phyloP scores from a whole-genome alignment of 139 green algal species.

The Asterochloris erici region DNA sequence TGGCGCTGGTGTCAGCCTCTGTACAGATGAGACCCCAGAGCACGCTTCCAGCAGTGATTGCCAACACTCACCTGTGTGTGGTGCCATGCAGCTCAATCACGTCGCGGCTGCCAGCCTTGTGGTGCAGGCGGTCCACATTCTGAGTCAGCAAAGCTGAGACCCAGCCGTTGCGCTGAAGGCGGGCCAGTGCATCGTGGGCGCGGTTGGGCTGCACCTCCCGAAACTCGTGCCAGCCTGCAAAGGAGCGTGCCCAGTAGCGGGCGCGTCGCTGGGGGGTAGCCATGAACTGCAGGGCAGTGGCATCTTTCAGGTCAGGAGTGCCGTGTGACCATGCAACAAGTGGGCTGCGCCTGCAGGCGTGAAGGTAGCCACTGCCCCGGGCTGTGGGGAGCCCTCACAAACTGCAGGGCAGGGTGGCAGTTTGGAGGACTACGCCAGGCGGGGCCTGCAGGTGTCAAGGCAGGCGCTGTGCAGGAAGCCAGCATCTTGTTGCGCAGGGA shows the following conservation, averaged over 20 bases:
- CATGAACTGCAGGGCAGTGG: constrained; percentile 72
- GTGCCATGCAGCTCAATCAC: constrained; percentile 94
- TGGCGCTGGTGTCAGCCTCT: too few species aligned
- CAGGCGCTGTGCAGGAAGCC: too few species aligned
- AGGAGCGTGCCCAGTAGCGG: constrained; percentile 89
- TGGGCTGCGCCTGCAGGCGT: too few species aligned
- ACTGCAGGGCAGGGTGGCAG: too few species aligned
- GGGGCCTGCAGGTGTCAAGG: too few species aligned
- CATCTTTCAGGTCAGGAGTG: too few species aligned
- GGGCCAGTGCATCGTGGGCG: constrained; percentile 62
- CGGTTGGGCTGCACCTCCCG: constrained; percentile 54
- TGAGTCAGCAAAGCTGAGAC: constrained; percentile 82
- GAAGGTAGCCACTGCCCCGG: too few species aligned
- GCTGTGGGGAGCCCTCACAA: too few species aligned
- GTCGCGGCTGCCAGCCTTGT: constrained; percentile 46
- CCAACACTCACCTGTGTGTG: constrained; percentile 67
- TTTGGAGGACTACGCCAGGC: too few species aligned
- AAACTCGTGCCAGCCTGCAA: constrained; percentile 83
- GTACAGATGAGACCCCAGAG: too few species aligned
- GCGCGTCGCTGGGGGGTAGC: constrained; percentile 36
- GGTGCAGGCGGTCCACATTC: constrained; percentile 95
- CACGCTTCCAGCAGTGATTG: neutral
- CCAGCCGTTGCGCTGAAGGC: constrained; percentile 62
- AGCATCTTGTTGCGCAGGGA: too few species aligned
- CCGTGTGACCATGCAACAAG: too few species aligned